Evolutionary conservation across 2,329 filamentous ascomycete genomes (phyloP).

Genomic region (Ophiostoma quercus): DNA sequence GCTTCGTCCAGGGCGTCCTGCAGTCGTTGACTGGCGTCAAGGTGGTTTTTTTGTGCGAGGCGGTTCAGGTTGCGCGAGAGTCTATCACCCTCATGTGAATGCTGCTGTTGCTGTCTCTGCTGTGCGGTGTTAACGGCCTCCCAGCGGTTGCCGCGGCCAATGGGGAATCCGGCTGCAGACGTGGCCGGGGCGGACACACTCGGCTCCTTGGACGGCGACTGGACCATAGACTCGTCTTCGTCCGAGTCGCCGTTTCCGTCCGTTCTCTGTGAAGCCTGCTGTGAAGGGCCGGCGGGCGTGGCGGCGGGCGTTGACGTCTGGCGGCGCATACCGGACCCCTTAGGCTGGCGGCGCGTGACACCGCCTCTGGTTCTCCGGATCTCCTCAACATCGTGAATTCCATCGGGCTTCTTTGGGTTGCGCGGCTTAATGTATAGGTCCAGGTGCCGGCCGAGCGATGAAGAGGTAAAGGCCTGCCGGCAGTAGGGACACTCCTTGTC

Average conservation of each 20-base stretch:
- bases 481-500: conserved; percentile 89
- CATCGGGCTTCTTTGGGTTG: conserved; percentile 82
- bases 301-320: conserved; percentile 56
- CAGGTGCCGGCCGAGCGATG: conserved; percentile 85
- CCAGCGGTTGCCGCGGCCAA: conserved; percentile 30
- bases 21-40: conserved; percentile 59
- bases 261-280: conserved; percentile 30
- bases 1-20: conserved; percentile 72
- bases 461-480: conserved; percentile 84
- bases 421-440: conserved; percentile 92
- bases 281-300: conserved; percentile 42
- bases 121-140: conserved; percentile 36
- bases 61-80: conserved; percentile 44
- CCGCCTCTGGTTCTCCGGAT: conserved; percentile 76
- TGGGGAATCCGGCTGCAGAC: conserved; percentile 1
- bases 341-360: conserved; percentile 80
- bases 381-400: conserved; percentile 82
- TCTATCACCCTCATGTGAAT: neutral
- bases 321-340: conserved; percentile 56
- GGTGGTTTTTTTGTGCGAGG: conserved; percentile 53
- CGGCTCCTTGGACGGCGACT: neutral
- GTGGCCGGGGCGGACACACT: neutral
- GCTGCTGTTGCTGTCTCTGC: conserved; percentile 28
- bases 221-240: conserved; percentile 32
- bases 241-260: conserved; percentile 39